These are phyloP conservation scores for Sphaerulina musiva DNA, from an alignment of 2,329 filamentous ascomycete species.

Conservation along the genomic window DNA sequence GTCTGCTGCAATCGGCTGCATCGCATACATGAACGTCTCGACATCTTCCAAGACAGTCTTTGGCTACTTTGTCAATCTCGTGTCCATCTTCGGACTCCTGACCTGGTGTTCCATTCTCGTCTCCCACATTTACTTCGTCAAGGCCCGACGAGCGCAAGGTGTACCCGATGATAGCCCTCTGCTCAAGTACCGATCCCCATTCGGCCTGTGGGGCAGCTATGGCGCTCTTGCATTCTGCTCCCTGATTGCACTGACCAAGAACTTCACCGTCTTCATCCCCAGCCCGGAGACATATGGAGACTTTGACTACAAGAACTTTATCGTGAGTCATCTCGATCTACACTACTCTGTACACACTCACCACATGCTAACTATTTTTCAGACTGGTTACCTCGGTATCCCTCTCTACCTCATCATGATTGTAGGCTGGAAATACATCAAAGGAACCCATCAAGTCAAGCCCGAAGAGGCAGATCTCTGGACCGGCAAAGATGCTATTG, in stretches of 20 bases:
- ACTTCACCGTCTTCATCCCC: conserved; percentile 64
- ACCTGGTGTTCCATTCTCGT: conserved; percentile 47
- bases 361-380: conserved; percentile 27
- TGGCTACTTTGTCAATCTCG: conserved; percentile 44
- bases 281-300: conserved; percentile 41
- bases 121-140: conserved; percentile 45
- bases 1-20: conserved; percentile 56
- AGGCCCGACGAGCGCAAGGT: conserved; percentile 41
- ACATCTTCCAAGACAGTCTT: conserved; percentile 40
- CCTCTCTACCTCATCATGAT: conserved; percentile 62
- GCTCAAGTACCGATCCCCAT: conserved; percentile 57
- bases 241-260: conserved; percentile 74
- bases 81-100: conserved; percentile 37
- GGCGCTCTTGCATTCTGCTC: conserved; percentile 62
- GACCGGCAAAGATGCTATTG: conserved; percentile 55
- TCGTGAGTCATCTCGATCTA: conserved; percentile 52
- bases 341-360: too few species aligned
- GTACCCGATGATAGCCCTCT: conserved; percentile 35
- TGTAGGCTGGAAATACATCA: conserved; percentile 57
- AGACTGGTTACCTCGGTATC: conserved; percentile 62
- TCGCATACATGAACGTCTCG: conserved; percentile 46
- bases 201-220: conserved; percentile 65
- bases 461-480: conserved; percentile 52
- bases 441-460: conserved; percentile 51
- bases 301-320: conserved; percentile 69